These are phyloP conservation scores for Marasmius oreades DNA, from an alignment of 1,284 basidiomycete species.

Conservation along the genomic window DNA sequence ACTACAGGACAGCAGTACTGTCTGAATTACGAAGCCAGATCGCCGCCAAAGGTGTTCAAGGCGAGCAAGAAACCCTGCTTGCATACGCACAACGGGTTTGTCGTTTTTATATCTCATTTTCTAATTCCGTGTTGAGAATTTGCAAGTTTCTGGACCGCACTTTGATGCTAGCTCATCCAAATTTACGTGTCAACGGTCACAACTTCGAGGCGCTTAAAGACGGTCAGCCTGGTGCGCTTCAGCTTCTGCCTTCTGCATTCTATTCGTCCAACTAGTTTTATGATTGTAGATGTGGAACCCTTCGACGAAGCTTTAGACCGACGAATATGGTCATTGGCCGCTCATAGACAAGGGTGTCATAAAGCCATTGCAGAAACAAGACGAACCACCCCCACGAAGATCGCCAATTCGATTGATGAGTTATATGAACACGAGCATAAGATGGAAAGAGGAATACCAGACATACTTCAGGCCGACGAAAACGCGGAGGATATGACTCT, in stretches of 20 bases:
- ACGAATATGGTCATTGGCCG: constrained; percentile 66
- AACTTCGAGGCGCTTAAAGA: constrained; percentile 65
- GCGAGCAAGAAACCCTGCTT: constrained; percentile 42
- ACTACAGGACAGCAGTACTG: constrained; percentile 43
- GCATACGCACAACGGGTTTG: constrained; percentile 49
- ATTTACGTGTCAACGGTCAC: constrained; percentile 77
- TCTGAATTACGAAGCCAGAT: constrained; percentile 39
- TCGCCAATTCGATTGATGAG: constrained; percentile 45
- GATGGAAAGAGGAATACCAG: constrained; percentile 27
- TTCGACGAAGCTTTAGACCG: constrained; percentile 81
- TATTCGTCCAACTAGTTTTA: background rate
- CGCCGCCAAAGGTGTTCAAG: constrained; percentile 18
- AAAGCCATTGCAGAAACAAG: constrained; percentile 61
- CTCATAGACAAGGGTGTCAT: constrained; percentile 65
- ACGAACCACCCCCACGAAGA: constrained; percentile 50
- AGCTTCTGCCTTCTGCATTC: background rate
- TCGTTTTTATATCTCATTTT: background rate
- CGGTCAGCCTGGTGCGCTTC: constrained; percentile 45
- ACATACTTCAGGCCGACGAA: background rate
- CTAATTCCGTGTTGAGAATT: constrained; percentile 5
- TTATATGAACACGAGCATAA: constrained; percentile 41
- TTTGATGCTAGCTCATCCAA: constrained; percentile 63
- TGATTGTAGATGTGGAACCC: constrained; percentile 57
- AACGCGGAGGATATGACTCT: background rate
- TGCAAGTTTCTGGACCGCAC: constrained; percentile 56